These are phyloP conservation scores for Hymenoscyphus linearis DNA, from an alignment of 2,329 filamentous ascomycete genomes.

Conservation along the genomic window DNA sequence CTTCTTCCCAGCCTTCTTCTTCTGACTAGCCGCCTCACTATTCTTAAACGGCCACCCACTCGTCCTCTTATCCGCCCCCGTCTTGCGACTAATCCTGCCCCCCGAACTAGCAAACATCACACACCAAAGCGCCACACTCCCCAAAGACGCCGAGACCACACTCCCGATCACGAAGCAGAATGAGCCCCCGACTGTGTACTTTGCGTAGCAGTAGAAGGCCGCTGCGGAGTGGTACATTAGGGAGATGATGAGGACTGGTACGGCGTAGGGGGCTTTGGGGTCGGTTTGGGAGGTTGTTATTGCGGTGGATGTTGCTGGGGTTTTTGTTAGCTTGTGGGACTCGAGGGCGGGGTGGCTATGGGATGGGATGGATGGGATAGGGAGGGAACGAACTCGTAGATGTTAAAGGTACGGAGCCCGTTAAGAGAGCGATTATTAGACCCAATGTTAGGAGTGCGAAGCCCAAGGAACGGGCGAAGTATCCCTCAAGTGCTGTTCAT, in stretches of 20 bases:
- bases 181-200: constrained; percentile 46
- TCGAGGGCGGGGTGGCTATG: not conserved
- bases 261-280: constrained; percentile 49
- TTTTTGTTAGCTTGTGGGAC: constrained; percentile 6
- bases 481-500: constrained; percentile 51
- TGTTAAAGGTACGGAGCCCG: constrained; percentile 55
- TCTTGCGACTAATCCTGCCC: constrained; percentile 55
- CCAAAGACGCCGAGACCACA: constrained; percentile 44
- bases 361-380: not conserved
- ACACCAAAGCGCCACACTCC: constrained; percentile 55
- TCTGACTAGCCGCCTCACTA: constrained; percentile 35
- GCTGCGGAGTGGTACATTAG: constrained; percentile 51
- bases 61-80: constrained; percentile 62
- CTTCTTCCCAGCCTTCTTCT: constrained; percentile 21
- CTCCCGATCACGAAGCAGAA: constrained; percentile 49
- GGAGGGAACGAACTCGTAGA: constrained; percentile 31
- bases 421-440: constrained; percentile 53
- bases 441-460: constrained; percentile 53
- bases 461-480: constrained; percentile 57
- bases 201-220: constrained; percentile 55
- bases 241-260: constrained; percentile 54
- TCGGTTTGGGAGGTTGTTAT: constrained; percentile 40
- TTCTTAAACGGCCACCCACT: constrained; percentile 63
- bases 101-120: constrained; percentile 42
- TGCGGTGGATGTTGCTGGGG: constrained; percentile 28